These are phyloP conservation scores for Lactifluus volemus DNA, from an alignment of 768 basidiomycete species.

Conservation along the genomic window DNA sequence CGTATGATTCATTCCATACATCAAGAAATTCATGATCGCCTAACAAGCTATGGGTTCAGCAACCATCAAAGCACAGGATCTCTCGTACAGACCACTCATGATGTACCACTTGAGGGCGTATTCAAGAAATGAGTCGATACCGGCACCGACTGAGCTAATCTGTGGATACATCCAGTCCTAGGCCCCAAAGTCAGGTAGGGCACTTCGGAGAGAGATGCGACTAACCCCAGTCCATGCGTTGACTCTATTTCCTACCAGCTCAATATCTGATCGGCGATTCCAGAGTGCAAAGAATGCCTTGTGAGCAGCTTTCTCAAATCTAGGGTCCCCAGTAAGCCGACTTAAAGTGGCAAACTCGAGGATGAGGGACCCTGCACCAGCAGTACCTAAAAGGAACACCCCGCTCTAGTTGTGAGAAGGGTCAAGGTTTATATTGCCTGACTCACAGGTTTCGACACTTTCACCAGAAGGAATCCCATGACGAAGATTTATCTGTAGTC, in stretches of 20 bases:
- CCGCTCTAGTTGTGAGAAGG: neutral
- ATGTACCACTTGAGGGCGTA: conserved; percentile 92
- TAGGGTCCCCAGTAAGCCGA: conserved; percentile 80
- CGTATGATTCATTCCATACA: conserved; percentile 31
- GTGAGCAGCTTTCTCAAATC: conserved; percentile 84
- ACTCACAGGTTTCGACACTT: conserved; percentile 76
- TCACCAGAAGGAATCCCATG: conserved; percentile 72
- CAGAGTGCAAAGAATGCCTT: conserved; percentile 91
- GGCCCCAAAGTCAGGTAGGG: neutral
- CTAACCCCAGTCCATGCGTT: conserved; percentile 74
- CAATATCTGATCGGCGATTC: conserved; percentile 81
- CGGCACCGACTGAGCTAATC: conserved; percentile 79
- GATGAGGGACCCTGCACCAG: conserved; percentile 88
- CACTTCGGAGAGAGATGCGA: conserved; percentile 13
- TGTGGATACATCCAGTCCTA: conserved; percentile 75
- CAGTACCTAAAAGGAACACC: conserved; percentile 49
- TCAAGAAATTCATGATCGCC: conserved; percentile 33
- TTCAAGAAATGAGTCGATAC: conserved; percentile 93
- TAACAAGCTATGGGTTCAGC: conserved; percentile 10
- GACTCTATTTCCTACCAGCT: conserved; percentile 82
- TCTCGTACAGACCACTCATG: conserved; percentile 50
- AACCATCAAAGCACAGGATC: neutral
- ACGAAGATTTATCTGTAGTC: conserved; percentile 65
- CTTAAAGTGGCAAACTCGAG: conserved; percentile 92
- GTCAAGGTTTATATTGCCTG: neutral